Base-by-base conservation (phyloP, 345 rosid genomes). In the Camelina neglecta region DNA sequence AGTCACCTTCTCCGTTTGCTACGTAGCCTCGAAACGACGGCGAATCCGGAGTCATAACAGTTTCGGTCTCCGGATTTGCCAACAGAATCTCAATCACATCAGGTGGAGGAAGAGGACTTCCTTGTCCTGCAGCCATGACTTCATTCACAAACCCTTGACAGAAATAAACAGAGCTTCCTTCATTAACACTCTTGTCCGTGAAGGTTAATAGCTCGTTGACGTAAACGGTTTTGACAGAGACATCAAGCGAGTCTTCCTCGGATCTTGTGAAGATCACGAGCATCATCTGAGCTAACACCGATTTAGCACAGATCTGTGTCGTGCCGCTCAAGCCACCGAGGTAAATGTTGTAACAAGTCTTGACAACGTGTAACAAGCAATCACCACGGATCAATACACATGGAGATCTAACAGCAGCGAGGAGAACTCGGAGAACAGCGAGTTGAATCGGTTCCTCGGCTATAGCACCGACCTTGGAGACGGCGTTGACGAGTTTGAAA, bases 231-330 rank as follows among this genome's bases (percentile, higher is more conserved):
- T 83, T 88, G 38, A 87, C 73, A 8, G 67, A 12, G 18, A 84
- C 87, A 39, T 85, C 85, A 45, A 95, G 60, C 5, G 90, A 83
- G 72, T 90, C 96, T 55, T 85, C 96, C 77, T 92, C 97, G 0
- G 84, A 87, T 75, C 97, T 58, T 38, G 92, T 72, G 75, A 89
- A 95, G 36, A 90, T 87, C 70, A 90, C 85, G 24, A 89, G 85
- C 84, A 88, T 76, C 77, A 95, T 89, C 83, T 92, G 99, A 0
- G 97, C 98, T 35, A 95, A 81, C 11, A 92, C 97, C 0, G 94
- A 83, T 83, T 95, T 95, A 26, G 98, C 97, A 60, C 97, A 95
- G 90, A 89, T 91, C 92, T 95, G 99, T 65, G 87, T 88, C 79
- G 97, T 90, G 24, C 94, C 92, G 47, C 59, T 95, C 55, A 84